Percentiles rank a stretch among this genome's conserved stretches.
phyloP scores from a whole-genome alignment of 495 filamentous ascomycete genomes.

The Penicillium odoratum region DNA sequence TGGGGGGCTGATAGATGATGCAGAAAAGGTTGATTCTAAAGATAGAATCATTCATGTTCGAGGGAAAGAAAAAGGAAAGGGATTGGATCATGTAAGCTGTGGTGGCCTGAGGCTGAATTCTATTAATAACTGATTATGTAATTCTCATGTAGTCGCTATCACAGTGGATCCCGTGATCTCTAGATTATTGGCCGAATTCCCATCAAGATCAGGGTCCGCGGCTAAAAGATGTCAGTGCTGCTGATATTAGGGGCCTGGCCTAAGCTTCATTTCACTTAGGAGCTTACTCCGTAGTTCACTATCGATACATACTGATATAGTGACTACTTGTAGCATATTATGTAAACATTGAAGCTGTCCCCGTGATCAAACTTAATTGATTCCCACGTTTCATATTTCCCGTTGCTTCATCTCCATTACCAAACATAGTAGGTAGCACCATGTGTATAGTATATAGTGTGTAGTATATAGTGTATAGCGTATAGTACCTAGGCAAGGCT shows the following conservation, averaged over 20 bases:
- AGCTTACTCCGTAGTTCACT: too few species aligned
- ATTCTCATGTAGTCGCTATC: not conserved
- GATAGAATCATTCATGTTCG: constrained; percentile 26
- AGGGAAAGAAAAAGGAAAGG: constrained; percentile 12
- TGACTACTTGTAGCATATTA: too few species aligned
- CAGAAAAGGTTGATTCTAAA: constrained; percentile 39
- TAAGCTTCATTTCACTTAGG: not conserved
- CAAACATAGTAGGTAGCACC: too few species aligned
- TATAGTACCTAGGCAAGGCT: too few species aligned
- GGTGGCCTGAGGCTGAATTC: constrained; percentile 5
- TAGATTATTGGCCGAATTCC: not conserved
- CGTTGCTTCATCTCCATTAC: too few species aligned
- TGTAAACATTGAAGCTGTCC: not conserved
- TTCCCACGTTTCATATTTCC: not conserved
- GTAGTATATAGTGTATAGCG: too few species aligned
- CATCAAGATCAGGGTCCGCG: not conserved
- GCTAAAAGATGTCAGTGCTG: not conserved
- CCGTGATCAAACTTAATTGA: not conserved
- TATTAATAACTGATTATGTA: constrained; percentile 5
- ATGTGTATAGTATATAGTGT: too few species aligned
- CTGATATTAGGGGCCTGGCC: constrained; percentile 5
- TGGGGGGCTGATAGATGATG: constrained; percentile 30
- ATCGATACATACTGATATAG: not conserved
- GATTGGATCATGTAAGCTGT: constrained; percentile 4
- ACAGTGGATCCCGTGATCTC: not conserved